These are phyloP conservation scores for Seminavis robusta DNA, from an alignment of 108 stramenopile genomes.

Conservation along the genomic window DNA sequence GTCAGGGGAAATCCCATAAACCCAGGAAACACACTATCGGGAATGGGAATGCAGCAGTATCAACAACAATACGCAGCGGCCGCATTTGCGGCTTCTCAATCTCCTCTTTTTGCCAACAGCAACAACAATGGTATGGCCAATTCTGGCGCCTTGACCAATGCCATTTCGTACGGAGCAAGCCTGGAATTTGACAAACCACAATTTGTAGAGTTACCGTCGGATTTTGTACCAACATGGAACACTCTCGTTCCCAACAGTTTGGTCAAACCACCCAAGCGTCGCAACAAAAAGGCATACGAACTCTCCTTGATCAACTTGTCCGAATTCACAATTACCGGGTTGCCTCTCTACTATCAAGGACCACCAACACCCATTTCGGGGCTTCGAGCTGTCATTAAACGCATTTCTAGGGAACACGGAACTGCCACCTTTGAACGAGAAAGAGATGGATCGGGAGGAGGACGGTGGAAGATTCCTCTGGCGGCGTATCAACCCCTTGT, in stretches of 20 bases:
- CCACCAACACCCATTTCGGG: conserved; percentile 33
- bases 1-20: too few species aligned
- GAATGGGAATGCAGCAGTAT: background rate
- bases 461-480: conserved; percentile 80
- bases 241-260: conserved; percentile 8
- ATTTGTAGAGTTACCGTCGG: conserved; percentile 11
- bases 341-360: conserved; percentile 22
- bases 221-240: conserved; percentile 26
- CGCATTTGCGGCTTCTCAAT: background rate
- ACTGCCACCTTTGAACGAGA: conserved; percentile 43
- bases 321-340: conserved; percentile 70
- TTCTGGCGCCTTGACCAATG: background rate
- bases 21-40: background rate
- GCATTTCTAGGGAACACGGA: conserved; percentile 58
- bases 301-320: conserved; percentile 65
- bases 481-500: conserved; percentile 71
- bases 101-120: background rate
- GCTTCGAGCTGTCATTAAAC: conserved; percentile 53
- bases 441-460: conserved; percentile 18
- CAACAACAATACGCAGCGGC: background rate
- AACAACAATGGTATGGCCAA: background rate
- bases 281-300: conserved; percentile 15
- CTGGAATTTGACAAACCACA: background rate
- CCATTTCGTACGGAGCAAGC: background rate
- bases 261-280: background rate